Conservation (phyloP, 345 rosid genomes). For the Populus nigra region DNA sequence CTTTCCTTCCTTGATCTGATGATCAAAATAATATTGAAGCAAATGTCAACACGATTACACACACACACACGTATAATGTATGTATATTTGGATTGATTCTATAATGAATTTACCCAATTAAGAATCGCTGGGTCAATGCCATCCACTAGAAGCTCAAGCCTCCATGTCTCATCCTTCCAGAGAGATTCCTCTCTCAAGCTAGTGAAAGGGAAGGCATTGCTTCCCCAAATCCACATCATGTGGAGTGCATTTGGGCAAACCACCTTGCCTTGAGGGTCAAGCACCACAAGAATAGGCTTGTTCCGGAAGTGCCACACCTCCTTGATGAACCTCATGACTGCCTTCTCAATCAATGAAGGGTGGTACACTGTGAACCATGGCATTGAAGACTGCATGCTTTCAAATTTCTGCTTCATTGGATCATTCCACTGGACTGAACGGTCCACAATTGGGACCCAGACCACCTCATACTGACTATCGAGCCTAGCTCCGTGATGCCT, state of each 20-base stretch:
- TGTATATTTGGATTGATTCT: background rate
- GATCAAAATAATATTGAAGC: background rate
- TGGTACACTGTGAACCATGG: slow-evolving; percentile 79
- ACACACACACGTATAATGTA: too few relatives aligned
- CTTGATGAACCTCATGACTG: slow-evolving; percentile 62
- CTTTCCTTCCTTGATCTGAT: slow-evolving; percentile 64
- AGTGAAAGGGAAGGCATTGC: slow-evolving; percentile 88
- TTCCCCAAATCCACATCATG: slow-evolving; percentile 99
- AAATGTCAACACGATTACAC: background rate
- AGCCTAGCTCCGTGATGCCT: slow-evolving; percentile 44
- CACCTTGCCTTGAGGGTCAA: slow-evolving; percentile 82
- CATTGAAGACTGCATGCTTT: slow-evolving; percentile 54
- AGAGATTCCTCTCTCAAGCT: slow-evolving; percentile 68
- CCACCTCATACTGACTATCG: slow-evolving; percentile 71
- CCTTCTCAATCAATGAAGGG: slow-evolving; percentile 58
- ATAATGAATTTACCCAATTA: slow-evolving; percentile 52
- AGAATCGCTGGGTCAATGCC: slow-evolving; percentile 69
- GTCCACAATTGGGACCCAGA: slow-evolving; percentile 81
- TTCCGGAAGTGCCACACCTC: slow-evolving; percentile 83
- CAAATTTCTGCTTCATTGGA: slow-evolving; percentile 40
- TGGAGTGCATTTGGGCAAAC: slow-evolving; percentile 85
- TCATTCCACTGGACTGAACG: slow-evolving; percentile 39
- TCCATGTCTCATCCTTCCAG: slow-evolving; percentile 73
- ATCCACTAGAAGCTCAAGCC: slow-evolving; percentile 74
- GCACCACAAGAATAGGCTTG: slow-evolving; percentile 83